Conservation (phyloP, 2,329 filamentous ascomycete genomes). For the Diaporthe sp. region DNA sequence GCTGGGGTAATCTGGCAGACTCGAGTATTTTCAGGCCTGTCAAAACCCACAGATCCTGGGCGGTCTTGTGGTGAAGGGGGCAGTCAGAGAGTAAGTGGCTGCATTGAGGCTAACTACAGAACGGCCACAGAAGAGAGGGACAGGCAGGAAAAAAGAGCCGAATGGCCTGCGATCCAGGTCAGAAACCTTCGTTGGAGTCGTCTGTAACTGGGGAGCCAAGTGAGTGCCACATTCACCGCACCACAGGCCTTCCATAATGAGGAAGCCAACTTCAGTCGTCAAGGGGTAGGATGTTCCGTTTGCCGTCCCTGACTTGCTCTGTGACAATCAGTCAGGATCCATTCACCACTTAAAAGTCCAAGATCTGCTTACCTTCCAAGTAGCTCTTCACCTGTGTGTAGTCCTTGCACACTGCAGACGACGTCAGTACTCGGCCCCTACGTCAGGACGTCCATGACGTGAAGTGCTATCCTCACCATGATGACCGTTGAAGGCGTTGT, state of each 20-base stretch:
- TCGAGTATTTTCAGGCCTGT: background rate
- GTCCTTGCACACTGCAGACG: conserved; percentile 44
- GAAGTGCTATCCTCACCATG: conserved; percentile 42
- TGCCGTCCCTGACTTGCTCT: conserved; percentile 35
- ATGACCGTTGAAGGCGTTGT: conserved; percentile 45
- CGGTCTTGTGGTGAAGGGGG: background rate
- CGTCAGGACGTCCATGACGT: background rate
- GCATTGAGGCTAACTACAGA: background rate
- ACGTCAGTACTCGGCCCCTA: background rate
- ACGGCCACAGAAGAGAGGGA: background rate
- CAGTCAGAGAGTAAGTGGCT: background rate
- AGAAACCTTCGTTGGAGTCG: background rate
- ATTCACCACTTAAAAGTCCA: background rate
- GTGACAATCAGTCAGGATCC: background rate
- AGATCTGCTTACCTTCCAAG: conserved; percentile 43
- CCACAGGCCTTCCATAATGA: background rate
- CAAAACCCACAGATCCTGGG: background rate
- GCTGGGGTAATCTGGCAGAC: background rate
- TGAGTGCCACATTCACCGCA: too few species aligned
- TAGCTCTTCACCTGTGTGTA: conserved; percentile 45
- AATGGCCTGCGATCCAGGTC: background rate
- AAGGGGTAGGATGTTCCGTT: conserved; percentile 36
- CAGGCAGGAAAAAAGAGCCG: background rate
- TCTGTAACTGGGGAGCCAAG: too few species aligned
- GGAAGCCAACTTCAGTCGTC: conserved; percentile 16